A percentile compares a stretch with the other conserved stretches of the same genome.
Conservation (phyloP, 139 green algal species). For the Trebouxia sp. region DNA sequence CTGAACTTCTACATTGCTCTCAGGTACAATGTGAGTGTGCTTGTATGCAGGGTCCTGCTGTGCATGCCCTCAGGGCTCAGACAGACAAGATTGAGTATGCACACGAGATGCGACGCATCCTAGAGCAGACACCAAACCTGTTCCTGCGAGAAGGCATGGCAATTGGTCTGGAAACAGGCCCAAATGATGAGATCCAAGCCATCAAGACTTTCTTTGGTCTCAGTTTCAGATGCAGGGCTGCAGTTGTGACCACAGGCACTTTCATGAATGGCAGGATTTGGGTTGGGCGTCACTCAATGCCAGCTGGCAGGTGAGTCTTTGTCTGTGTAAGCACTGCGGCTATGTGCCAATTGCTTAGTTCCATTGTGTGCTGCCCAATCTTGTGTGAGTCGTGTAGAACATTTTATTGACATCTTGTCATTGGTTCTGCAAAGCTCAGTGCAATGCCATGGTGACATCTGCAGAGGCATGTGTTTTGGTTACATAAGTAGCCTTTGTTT, state of each 20-base stretch:
- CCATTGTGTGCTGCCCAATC: no score
- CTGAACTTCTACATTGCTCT: no score
- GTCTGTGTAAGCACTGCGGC: background rate
- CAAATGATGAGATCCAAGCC: slow-evolving; percentile 87
- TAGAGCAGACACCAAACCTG: slow-evolving; percentile 84
- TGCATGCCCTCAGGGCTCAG: slow-evolving; percentile 96
- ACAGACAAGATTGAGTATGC: slow-evolving; percentile 98
- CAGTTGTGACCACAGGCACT: slow-evolving; percentile 95
- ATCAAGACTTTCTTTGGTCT: slow-evolving; percentile 94
- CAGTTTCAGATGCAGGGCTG: slow-evolving; percentile 69
- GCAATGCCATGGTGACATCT: no score
- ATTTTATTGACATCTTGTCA: no score
- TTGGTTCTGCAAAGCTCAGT: no score
- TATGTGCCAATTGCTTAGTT: no score
- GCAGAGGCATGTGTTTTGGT: no score
- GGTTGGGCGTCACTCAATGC: slow-evolving; percentile 85
- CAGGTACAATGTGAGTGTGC: background rate
- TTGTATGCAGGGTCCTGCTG: slow-evolving; percentile 83
- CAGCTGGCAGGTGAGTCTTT: slow-evolving; percentile 73
- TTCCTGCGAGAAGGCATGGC: slow-evolving; percentile 91
- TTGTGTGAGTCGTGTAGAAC: no score
- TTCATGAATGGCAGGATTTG: slow-evolving; percentile 99
- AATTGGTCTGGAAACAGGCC: slow-evolving; percentile 77
- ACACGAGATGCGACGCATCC: slow-evolving; percentile 65
- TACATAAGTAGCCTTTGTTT: no score